Evolutionary conservation across 495 filamentous ascomycete species (phyloP).

Genomic region (Hyaloscypha hepaticicola): DNA sequence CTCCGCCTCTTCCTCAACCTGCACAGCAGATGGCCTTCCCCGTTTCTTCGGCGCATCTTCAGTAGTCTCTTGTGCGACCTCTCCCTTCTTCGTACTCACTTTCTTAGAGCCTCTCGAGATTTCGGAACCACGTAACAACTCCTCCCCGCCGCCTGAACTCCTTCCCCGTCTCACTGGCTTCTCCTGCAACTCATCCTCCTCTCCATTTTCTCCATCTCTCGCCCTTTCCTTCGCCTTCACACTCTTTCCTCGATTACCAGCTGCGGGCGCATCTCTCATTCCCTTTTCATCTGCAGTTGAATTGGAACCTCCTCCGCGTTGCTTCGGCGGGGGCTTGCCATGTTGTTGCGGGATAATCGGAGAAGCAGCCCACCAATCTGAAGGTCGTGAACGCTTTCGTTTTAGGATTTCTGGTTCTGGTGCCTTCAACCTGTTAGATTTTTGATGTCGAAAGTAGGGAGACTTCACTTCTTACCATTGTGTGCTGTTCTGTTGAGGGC

Average conservation of each 20-base stretch:
- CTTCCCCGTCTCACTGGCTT: conserved; percentile 6
- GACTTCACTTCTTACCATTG: conserved; percentile 18
- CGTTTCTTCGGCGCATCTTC: conserved; percentile 8
- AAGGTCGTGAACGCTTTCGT: conserved; percentile 30
- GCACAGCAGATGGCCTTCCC: background rate
- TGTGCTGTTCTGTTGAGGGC: background rate
- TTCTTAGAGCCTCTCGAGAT: background rate
- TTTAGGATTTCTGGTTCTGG: conserved; percentile 21
- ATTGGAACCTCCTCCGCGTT: conserved; percentile 14
- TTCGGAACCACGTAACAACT: background rate
- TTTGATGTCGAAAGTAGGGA: background rate
- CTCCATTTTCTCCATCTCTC: background rate
- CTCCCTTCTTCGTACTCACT: background rate
- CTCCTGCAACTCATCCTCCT: conserved; percentile 1
- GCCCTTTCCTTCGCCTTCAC: background rate
- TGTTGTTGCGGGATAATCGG: conserved; percentile 11
- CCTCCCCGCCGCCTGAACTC: background rate
- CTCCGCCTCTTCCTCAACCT: background rate
- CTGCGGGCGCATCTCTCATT: conserved; percentile 9
- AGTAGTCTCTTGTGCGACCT: background rate
- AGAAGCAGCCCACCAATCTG: conserved; percentile 27
- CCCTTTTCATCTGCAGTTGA: background rate
- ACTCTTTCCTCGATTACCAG: conserved; percentile 14
- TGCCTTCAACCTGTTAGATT: conserved; percentile 22
- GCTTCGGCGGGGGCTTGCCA: background rate